Conservation (phyloP, 106 monocot genomes). For the Acanthochlamys bracteata region DNA sequence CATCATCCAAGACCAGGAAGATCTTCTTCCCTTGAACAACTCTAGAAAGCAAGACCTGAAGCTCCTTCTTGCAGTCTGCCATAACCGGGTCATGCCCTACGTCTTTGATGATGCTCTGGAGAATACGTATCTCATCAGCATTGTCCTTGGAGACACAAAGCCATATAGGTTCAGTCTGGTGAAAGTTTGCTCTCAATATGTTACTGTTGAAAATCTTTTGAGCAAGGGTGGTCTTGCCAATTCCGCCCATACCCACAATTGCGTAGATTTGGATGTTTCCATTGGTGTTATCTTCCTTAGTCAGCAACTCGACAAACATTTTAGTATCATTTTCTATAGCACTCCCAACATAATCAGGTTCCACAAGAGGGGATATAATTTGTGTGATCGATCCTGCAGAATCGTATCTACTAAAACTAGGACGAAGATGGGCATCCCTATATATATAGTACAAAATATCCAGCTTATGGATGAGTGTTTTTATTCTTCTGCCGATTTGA, state of each 20-base stretch:
- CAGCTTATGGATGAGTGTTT: not conserved
- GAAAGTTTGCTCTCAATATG: constrained; percentile 1
- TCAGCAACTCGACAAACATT: constrained; percentile 17
- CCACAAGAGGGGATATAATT: constrained; percentile 1
- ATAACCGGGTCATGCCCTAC: constrained; percentile 5
- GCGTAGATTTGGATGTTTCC: constrained; percentile 6
- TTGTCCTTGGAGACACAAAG: constrained; percentile 15
- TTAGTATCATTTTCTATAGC: constrained; percentile 18
- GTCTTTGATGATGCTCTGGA: constrained; percentile 17
- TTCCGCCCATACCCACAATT: constrained; percentile 32
- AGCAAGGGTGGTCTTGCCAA: constrained; percentile 43
- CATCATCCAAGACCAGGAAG: constrained; percentile 46
- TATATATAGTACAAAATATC: constrained; percentile 3
- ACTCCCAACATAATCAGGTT: constrained; percentile 15
- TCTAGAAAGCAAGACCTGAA: constrained; percentile 7
- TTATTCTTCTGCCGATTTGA: constrained; percentile 3
- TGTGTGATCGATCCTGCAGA: not conserved
- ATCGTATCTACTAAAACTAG: not conserved
- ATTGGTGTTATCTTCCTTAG: not conserved
- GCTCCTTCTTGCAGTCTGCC: not conserved
- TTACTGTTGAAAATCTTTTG: constrained; percentile 14
- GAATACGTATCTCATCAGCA: constrained; percentile 10
- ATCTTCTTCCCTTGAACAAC: constrained; percentile 15
- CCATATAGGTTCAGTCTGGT: constrained; percentile 1
- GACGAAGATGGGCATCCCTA: not conserved